These are phyloP conservation scores for Candida ascalaphidarum DNA, from an alignment of 805 yeast species.

Conservation along the genomic window DNA sequence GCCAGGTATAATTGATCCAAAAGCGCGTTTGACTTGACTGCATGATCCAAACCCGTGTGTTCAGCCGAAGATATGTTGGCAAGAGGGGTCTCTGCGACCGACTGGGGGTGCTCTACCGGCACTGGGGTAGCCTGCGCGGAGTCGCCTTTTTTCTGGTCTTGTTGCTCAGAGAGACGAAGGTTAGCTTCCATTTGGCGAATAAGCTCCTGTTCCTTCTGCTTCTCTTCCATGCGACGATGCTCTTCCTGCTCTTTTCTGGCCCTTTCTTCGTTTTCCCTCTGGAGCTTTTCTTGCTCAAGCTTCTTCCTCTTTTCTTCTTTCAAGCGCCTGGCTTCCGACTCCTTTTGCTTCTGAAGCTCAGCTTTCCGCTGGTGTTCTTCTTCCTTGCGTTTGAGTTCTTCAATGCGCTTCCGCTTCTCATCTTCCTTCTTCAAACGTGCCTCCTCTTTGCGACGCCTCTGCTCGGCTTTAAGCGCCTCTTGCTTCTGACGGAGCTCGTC, in stretches of 20 bases:
- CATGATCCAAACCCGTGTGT: no score
- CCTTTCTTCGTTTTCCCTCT: constrained; percentile 11
- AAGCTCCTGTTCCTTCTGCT: no score
- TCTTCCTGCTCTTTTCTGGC: neutral
- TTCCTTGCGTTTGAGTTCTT: constrained; percentile 23
- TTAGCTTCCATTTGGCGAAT: no score
- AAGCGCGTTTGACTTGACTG: constrained; percentile 19
- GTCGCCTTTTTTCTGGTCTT: no score
- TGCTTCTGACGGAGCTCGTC: constrained; percentile 18
- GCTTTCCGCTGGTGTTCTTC: constrained; percentile 22
- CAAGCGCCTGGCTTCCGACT: constrained; percentile 15
- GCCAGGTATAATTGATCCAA: constrained; percentile 28
- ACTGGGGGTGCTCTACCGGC: no score
- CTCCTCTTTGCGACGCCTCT: constrained; percentile 30
- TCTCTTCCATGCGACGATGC: no score
- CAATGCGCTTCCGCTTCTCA: constrained; percentile 38
- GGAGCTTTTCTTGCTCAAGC: constrained; percentile 4
- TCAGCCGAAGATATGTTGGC: no score
- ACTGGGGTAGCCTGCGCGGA: no score
- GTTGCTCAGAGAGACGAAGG: no score
- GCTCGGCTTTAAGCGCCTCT: constrained; percentile 28
- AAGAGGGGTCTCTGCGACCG: no score
- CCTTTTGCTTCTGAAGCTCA: constrained; percentile 20
- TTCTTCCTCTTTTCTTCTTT: constrained; percentile 16
- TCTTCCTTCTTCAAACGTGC: constrained; percentile 33